Conservation (phyloP, 192 early-diverging fungal genomes). For the Umbelopsis vinacea region DNA sequence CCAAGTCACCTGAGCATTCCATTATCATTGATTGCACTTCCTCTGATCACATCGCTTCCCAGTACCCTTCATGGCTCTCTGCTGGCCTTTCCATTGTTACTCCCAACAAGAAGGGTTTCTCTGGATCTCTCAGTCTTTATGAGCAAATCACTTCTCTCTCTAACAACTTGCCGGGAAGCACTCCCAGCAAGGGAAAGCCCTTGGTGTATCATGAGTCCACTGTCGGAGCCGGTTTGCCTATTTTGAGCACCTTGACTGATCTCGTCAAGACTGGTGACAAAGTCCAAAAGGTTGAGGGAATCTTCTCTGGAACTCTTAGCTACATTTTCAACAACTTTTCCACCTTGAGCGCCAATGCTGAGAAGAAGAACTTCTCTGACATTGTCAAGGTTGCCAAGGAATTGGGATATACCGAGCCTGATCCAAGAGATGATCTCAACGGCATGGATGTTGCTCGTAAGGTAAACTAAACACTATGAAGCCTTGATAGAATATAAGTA, state of each 20-base stretch:
- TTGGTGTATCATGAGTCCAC: constrained; percentile 92
- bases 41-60: constrained; percentile 72
- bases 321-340: constrained; percentile 99
- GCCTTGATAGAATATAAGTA: no score
- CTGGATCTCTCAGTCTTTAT: constrained; percentile 72
- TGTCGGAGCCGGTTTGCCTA: constrained; percentile 96
- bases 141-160: constrained; percentile 69
- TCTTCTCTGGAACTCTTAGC: constrained; percentile 96
- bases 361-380: constrained; percentile 78
- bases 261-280: constrained; percentile 92
- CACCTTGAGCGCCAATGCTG: constrained; percentile 47
- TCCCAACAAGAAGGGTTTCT: constrained; percentile 98
- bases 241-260: constrained; percentile 89
- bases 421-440: constrained; percentile 98
- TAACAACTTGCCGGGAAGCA: constrained; percentile 22
- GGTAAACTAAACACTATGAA: constrained; percentile 43
- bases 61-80: constrained; percentile 84
- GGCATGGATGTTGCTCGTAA: constrained; percentile 99
- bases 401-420: constrained; percentile 96
- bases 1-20: constrained; percentile 54
- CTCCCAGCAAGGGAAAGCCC: constrained; percentile 45
- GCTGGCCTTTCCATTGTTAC: constrained; percentile 88
- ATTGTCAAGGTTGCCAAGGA: constrained; percentile 91
- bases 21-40: constrained; percentile 94
- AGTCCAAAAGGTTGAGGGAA: constrained; percentile 93